Evolutionary conservation across 75 land plant species (phyloP).

Genomic region (Chamaecyparis obtusa): DNA sequence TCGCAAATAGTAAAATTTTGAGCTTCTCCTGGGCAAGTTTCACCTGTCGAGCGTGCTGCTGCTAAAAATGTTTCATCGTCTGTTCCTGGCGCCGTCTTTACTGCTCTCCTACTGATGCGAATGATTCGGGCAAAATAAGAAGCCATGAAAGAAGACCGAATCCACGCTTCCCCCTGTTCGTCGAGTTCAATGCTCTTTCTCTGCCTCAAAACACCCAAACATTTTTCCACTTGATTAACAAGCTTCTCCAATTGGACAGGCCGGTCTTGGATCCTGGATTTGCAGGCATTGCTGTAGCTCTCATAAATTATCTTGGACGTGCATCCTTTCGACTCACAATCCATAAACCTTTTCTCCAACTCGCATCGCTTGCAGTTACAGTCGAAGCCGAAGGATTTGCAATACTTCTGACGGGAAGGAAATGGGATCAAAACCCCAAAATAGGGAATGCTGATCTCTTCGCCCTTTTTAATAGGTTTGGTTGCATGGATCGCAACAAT

Average conservation of each 20-base stretch:
- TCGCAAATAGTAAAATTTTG: background rate
- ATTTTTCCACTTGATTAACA: too few species aligned
- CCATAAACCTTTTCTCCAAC: background rate
- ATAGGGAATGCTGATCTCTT: background rate
- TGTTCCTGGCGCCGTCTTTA: background rate
- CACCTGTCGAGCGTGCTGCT: background rate
- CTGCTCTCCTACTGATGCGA: background rate
- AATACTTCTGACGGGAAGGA: background rate
- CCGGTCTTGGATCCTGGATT: too few species aligned
- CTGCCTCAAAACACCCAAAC: too few species aligned
- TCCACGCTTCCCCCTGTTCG: background rate
- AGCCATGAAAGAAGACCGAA: background rate
- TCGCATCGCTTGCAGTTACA: background rate
- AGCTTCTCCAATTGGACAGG: too few species aligned
- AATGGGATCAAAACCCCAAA: background rate
- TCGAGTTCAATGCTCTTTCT: too few species aligned
- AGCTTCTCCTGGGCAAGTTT: background rate
- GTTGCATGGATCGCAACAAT: background rate
- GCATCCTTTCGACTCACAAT: too few species aligned
- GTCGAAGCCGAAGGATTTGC: background rate
- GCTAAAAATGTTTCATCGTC: background rate
- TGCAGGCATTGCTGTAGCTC: too few species aligned
- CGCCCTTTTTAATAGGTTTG: background rate
- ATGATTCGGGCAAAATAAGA: background rate
- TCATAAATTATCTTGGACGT: too few species aligned